Evolutionary conservation across 1,284 basidiomycete genomes (phyloP), one percentile per base, ranked within the genome.

Genomic region (Tilletia caries): DNA sequence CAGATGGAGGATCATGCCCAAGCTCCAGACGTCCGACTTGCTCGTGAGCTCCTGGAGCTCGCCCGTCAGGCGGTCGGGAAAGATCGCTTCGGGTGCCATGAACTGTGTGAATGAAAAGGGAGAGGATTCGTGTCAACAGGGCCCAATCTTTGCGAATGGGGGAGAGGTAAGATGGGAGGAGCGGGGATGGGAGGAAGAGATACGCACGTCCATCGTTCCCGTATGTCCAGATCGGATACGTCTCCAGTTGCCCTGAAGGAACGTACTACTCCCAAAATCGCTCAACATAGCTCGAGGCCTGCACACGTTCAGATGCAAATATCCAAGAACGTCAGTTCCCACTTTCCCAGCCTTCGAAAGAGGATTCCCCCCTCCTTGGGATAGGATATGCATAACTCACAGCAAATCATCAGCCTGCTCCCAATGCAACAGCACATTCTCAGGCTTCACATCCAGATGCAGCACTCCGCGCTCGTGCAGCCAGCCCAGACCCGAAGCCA

Each of bases 371-470:
- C n/a, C n/a, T n/a, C n/a, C n/a, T n/a, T n/a, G n/a, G n/a, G n/a
- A n/a, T n/a, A n/a, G n/a, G n/a, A n/a, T n/a, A n/a, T n/a, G n/a
- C n/a, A n/a, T n/a, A 58, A 32, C 67, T 23, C 64, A 68, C 64
- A 93, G 90, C 34, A 95, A 85, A 65, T 86, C 86, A n/a, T 91
- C 91, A 62, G 58, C 32, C 70, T 94, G 92, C 76, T 95, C 93
- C 90, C 91, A 93, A 13, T 94, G 94, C 54, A 97, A 84, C 4
- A 97, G 85, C 1, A 96, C 92, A 77, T 97, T 97, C 4, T 92
- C 93, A 15, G 93, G 93, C 83, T 96, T 95, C 73, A 95, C 85
- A 79, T 96, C 94, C 3, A 96, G 88, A 82, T 97, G 94, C 37
- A 97, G 81, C 50, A 96, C 73, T 18, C 77, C 79, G n/a, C 72